These are phyloP conservation scores for Urostyla sp. DNA, from an alignment of 73 alveolate genomes.

Conservation along the genomic window DNA sequence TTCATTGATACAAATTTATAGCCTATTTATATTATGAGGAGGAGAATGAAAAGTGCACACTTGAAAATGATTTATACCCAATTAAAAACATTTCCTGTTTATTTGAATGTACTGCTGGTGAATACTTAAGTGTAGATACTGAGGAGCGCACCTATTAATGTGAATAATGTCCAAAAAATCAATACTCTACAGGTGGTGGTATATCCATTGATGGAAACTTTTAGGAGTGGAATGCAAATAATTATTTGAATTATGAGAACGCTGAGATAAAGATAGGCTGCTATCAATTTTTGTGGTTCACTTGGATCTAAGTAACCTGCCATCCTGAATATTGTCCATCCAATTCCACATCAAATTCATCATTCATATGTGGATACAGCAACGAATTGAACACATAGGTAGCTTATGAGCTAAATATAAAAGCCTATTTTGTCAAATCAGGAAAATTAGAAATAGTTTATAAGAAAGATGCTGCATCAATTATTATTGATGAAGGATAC, in stretches of 20 bases:
- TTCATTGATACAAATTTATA: background rate
- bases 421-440: background rate
- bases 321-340: conserved; percentile 5
- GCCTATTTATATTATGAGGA: background rate
- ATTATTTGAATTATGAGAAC: background rate
- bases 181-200: conserved; percentile 61
- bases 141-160: conserved; percentile 8
- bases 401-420: conserved; percentile 11
- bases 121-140: background rate
- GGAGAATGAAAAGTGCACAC: background rate
- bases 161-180: conserved; percentile 36
- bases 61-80: background rate
- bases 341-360: background rate
- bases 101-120: conserved; percentile 47
- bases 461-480: conserved; percentile 24
- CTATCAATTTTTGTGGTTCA: conserved; percentile 18
- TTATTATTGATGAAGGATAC: conserved; percentile 10
- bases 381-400: conserved; percentile 13
- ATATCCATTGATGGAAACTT: conserved; percentile 25
- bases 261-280: background rate
- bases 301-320: background rate
- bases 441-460: conserved; percentile 26
- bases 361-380: conserved; percentile 17
- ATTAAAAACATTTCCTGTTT: conserved; percentile 27
- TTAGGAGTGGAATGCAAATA: conserved; percentile 16